Conservation (phyloP, 768 basidiomycete genomes). For the Amylocystis lapponica region DNA sequence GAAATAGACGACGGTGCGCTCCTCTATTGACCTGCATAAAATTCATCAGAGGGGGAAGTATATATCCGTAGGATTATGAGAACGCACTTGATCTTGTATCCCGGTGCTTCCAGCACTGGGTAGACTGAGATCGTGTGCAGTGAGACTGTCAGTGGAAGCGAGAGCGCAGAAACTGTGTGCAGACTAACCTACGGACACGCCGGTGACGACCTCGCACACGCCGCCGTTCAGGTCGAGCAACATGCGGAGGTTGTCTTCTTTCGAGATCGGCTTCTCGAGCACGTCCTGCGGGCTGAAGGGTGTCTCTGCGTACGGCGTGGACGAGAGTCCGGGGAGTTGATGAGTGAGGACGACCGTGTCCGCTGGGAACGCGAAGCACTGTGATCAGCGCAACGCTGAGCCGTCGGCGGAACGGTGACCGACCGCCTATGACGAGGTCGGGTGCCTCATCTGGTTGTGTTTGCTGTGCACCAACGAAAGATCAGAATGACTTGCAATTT, state of each 20-base stretch:
- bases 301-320: conserved; percentile 47
- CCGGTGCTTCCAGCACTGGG: conserved; percentile 69
- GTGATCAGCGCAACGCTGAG: background rate
- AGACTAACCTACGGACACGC: conserved; percentile 66
- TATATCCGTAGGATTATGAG: background rate
- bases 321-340: conserved; percentile 53
- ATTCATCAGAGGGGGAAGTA: background rate
- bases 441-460: conserved; percentile 63
- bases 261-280: conserved; percentile 80
- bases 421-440: conserved; percentile 77
- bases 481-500: background rate
- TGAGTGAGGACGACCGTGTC: conserved; percentile 94
- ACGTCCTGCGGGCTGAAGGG: conserved; percentile 59
- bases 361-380: conserved; percentile 39
- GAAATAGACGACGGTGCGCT: conserved; percentile 76
- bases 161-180: background rate
- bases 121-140: conserved; percentile 42
- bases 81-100: conserved; percentile 62
- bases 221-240: conserved; percentile 81
- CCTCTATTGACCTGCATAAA: conserved; percentile 63
- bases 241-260: conserved; percentile 83
- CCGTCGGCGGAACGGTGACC: background rate
- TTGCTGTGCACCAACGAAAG: conserved; percentile 24
- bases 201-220: conserved; percentile 90
- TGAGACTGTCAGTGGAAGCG: background rate